A percentile compares a stretch with the other conserved stretches of the same genome.
These are phyloP conservation scores for Pythium aristosporum DNA, from an alignment of 352 stramenopile species.

Conservation along the genomic window DNA sequence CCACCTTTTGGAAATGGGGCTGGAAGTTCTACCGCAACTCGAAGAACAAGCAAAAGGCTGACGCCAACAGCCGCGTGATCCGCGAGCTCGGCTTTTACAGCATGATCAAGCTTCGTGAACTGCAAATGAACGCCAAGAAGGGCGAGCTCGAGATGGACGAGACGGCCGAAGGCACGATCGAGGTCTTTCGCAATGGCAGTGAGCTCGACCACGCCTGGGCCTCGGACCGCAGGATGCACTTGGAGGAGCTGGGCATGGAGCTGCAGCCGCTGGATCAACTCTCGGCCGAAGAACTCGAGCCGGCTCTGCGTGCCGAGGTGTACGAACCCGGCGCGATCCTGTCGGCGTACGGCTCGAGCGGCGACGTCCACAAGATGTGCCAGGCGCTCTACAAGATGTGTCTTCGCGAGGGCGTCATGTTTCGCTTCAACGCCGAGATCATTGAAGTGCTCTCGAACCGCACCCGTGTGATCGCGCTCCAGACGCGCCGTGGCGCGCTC, in stretches of 20 bases:
- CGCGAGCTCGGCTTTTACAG: conserved; percentile 85
- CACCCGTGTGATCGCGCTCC: conserved; percentile 73
- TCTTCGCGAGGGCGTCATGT: conserved; percentile 84
- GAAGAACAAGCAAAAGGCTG: conserved; percentile 64
- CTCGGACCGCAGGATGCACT: conserved; percentile 66
- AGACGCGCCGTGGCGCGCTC: conserved; percentile 74
- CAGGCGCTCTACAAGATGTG: conserved; percentile 77
- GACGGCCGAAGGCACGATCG: conserved; percentile 80
- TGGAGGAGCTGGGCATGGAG: conserved; percentile 78
- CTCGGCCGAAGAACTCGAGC: conserved; percentile 68
- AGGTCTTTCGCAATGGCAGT: conserved; percentile 59
- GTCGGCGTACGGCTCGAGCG: conserved; percentile 80
- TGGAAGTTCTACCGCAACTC: conserved; percentile 84
- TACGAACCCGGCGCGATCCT: conserved; percentile 68
- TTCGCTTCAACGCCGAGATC: conserved; percentile 85
- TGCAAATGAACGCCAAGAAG: conserved; percentile 77
- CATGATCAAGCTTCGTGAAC: conserved; percentile 79
- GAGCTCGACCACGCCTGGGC: conserved; percentile 73
- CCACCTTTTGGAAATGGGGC: conserved; percentile 87
- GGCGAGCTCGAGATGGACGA: conserved; percentile 86
- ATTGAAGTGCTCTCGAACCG: conserved; percentile 77
- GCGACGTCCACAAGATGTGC: conserved; percentile 89
- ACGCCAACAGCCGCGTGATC: conserved; percentile 79
- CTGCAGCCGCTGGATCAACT: conserved; percentile 57
- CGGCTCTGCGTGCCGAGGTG: conserved; percentile 53